phyloP scores from a whole-genome alignment of 2,329 filamentous ascomycete species.

The Elsinoe ampelina region DNA sequence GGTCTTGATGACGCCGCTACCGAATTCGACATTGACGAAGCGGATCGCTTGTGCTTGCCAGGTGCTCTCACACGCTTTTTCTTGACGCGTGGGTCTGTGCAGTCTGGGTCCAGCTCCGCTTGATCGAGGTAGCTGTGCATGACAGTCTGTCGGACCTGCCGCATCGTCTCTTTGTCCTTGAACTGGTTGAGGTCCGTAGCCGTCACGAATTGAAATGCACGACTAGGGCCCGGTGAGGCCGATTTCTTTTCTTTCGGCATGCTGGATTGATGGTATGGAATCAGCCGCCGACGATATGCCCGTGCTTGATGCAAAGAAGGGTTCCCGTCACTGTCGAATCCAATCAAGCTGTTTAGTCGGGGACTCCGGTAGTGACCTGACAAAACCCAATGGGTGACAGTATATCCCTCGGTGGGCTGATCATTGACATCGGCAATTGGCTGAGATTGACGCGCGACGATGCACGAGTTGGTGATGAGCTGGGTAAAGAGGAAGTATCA shows the following conservation, averaged over 20 bases:
- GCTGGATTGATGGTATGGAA: neutral
- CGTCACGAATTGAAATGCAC: conserved; percentile 20
- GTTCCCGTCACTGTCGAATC: too few species aligned
- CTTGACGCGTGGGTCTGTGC: conserved; percentile 20
- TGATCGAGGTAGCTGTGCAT: conserved; percentile 27
- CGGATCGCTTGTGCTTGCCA: neutral
- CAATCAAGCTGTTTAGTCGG: too few species aligned
- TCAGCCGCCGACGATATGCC: neutral
- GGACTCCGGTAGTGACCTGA: too few species aligned
- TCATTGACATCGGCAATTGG: too few species aligned
- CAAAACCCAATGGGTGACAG: too few species aligned
- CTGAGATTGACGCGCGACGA: too few species aligned
- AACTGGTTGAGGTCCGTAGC: conserved; percentile 22
- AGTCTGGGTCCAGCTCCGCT: conserved; percentile 21
- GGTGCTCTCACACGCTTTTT: neutral
- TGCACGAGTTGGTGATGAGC: too few species aligned
- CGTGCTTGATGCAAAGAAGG: too few species aligned
- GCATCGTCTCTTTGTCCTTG: conserved; percentile 23
- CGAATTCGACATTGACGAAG: neutral
- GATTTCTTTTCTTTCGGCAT: conserved; percentile 1
- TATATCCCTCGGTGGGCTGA: too few species aligned
- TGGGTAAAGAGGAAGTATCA: too few species aligned
- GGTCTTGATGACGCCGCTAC: neutral
- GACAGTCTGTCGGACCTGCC: conserved; percentile 24
- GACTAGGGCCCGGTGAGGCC: neutral